Percentiles rank a stretch among this genome's conserved stretches.
Evolutionary conservation across 371 early-diverging fungal species (phyloP).

Genomic region (Synchytrium microbalum): DNA sequence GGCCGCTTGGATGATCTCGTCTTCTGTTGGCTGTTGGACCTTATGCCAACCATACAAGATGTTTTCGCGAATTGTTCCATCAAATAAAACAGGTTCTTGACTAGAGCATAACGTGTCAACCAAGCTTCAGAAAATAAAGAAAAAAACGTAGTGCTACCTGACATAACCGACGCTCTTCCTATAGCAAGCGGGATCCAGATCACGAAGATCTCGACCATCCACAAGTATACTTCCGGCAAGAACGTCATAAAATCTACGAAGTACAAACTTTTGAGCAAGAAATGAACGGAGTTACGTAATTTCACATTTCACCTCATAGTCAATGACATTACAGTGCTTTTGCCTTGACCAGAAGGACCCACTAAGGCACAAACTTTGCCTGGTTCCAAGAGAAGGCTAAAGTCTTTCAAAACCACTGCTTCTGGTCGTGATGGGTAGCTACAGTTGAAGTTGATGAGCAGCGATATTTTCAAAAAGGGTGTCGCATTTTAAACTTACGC

Average conservation of each 20-base stretch:
- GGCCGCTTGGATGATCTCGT: constrained; percentile 41
- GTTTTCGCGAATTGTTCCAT: constrained; percentile 48
- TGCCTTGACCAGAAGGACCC: constrained; percentile 63
- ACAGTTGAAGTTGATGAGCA: constrained; percentile 57
- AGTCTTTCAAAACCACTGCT: not conserved
- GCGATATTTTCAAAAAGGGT: too few species aligned
- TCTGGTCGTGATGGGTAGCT: constrained; percentile 20
- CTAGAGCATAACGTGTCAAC: not conserved
- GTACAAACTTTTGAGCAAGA: too few species aligned
- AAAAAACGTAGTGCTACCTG: too few species aligned
- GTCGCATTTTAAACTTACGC: too few species aligned
- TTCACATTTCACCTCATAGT: too few species aligned
- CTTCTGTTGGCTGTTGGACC: constrained; percentile 29
- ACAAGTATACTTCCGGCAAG: constrained; percentile 85
- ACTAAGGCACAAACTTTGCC: constrained; percentile 82
- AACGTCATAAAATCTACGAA: not conserved
- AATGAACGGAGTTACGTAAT: too few species aligned
- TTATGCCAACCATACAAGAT: constrained; percentile 70
- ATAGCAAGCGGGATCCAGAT: too few species aligned
- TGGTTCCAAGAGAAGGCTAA: constrained; percentile 60
- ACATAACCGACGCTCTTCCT: too few species aligned
- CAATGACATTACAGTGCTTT: too few species aligned
- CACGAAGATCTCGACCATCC: constrained; percentile 8
- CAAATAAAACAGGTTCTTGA: constrained; percentile 40
- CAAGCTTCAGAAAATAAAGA: too few species aligned